Conservation (phyloP, 441 rosid species). For the Daphne laureola region DNA sequence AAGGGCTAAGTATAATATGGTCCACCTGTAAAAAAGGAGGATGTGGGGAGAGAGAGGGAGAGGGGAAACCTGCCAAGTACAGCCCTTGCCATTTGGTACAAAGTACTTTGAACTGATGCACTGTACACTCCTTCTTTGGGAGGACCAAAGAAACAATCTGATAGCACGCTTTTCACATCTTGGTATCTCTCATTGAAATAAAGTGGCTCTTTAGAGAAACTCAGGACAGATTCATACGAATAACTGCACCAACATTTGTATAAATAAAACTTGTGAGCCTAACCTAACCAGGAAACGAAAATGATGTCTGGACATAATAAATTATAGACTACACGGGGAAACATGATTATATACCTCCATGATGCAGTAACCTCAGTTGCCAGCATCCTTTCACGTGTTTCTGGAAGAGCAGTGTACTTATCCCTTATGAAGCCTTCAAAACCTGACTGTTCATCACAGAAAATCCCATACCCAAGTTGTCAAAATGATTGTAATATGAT, state of each 20-base stretch:
- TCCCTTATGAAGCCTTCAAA: conserved; percentile 89
- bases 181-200: conserved; percentile 55
- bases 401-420: conserved; percentile 77
- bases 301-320: not conserved
- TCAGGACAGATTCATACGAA: conserved; percentile 48
- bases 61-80: conserved; percentile 55
- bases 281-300: conserved; percentile 11
- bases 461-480: not conserved
- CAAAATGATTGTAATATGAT: too few relatives aligned
- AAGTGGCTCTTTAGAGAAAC: conserved; percentile 46
- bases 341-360: conserved; percentile 50
- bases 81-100: conserved; percentile 77
- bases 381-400: conserved; percentile 78
- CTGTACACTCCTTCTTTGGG: conserved; percentile 83
- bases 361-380: conserved; percentile 86
- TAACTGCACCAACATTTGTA: conserved; percentile 46
- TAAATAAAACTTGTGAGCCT: too few relatives aligned
- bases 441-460: conserved; percentile 63
- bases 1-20: too few relatives aligned
- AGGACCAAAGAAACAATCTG: conserved; percentile 74
- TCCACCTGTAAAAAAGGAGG: too few relatives aligned
- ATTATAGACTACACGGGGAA: not conserved
- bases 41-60: conserved; percentile 16
- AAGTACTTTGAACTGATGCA: conserved; percentile 87
- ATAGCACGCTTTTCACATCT: conserved; percentile 50